Evolutionary conservation across 1,284 basidiomycete genomes (phyloP).

Genomic region (Ceratobasidium sp.): DNA sequence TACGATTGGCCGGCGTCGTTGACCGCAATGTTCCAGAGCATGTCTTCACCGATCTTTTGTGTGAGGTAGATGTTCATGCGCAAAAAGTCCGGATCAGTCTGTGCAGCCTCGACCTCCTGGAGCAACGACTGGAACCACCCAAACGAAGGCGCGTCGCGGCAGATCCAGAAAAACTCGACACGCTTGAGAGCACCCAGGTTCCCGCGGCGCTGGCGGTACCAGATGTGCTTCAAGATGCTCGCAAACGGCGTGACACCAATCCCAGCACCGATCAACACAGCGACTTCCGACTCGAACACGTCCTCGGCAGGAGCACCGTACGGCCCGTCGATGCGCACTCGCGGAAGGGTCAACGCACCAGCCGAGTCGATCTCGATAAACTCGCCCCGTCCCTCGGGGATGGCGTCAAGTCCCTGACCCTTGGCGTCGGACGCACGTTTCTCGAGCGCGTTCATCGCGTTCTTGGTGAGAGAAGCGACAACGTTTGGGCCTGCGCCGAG

Average conservation of each 20-base stretch:
- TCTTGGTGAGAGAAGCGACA: constrained; percentile 73
- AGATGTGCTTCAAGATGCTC: constrained; percentile 89
- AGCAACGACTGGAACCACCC: constrained; percentile 91
- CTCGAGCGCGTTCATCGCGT: constrained; percentile 74
- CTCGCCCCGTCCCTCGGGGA: constrained; percentile 63
- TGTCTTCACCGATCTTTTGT: constrained; percentile 81
- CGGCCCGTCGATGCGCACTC: constrained; percentile 82
- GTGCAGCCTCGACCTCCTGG: constrained; percentile 82
- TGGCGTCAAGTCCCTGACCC: constrained; percentile 48
- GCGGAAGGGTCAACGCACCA: constrained; percentile 59
- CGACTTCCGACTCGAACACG: constrained; percentile 84
- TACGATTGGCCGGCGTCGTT: constrained; percentile 82
- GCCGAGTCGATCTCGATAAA: constrained; percentile 76
- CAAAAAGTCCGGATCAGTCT: constrained; percentile 85
- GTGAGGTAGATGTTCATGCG: constrained; percentile 90
- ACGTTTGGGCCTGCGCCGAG: constrained; percentile 79
- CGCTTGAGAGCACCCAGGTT: constrained; percentile 76
- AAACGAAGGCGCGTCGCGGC: constrained; percentile 85
- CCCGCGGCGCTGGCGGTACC: constrained; percentile 83
- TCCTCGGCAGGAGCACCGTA: constrained; percentile 90
- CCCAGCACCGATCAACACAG: constrained; percentile 84
- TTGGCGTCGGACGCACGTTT: constrained; percentile 59
- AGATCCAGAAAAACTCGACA: constrained; percentile 92
- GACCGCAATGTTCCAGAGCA: constrained; percentile 88
- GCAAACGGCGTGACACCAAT: constrained; percentile 92